A percentile compares a stretch with the other conserved stretches of the same genome.
phyloP scores from a whole-genome alignment of 352 stramenopile genomes.

The Pythium graminicola region DNA sequence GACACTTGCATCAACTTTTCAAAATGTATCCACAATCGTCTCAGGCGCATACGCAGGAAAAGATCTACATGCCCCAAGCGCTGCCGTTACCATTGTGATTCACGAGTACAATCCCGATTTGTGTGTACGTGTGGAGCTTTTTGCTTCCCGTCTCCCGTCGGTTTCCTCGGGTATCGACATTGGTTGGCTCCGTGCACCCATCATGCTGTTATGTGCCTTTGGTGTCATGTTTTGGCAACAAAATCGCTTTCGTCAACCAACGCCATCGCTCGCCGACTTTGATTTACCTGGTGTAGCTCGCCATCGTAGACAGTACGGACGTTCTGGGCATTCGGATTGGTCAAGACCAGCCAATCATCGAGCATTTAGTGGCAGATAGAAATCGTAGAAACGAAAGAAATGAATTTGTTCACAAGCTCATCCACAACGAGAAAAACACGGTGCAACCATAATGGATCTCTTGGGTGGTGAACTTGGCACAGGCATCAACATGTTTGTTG shows the following conservation, averaged over 20 bases:
- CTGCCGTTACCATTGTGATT: not conserved
- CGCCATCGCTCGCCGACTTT: slow-evolving; percentile 3
- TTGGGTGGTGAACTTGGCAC: slow-evolving; percentile 25
- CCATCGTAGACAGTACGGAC: slow-evolving; percentile 5
- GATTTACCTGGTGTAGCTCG: slow-evolving; percentile 1
- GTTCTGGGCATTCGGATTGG: slow-evolving; percentile 11
- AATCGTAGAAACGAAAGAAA: slow-evolving; percentile 9
- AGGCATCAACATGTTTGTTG: slow-evolving; percentile 60
- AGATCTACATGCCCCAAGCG: slow-evolving; percentile 13
- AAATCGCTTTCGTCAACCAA: slow-evolving; percentile 8
- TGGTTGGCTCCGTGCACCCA: slow-evolving; percentile 30
- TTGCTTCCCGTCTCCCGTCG: slow-evolving; percentile 21
- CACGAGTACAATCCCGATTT: not conserved
- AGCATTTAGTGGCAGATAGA: slow-evolving; percentile 13
- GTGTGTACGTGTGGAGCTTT: slow-evolving; percentile 23
- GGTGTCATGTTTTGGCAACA: slow-evolving; percentile 44
- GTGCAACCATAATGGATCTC: slow-evolving; percentile 15
- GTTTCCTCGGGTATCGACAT: slow-evolving; percentile 25
- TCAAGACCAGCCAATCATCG: slow-evolving; percentile 19
- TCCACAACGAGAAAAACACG: slow-evolving; percentile 1
- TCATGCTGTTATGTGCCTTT: slow-evolving; percentile 36
- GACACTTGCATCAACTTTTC: not conserved
- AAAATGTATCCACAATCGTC: not conserved
- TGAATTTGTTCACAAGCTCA: not conserved
- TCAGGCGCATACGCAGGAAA: slow-evolving; percentile 5